Percentiles rank a stretch among this genome's conserved stretches.
Conservation (phyloP, 257 asterid genomes). For the Fraxinus cuspidata region DNA sequence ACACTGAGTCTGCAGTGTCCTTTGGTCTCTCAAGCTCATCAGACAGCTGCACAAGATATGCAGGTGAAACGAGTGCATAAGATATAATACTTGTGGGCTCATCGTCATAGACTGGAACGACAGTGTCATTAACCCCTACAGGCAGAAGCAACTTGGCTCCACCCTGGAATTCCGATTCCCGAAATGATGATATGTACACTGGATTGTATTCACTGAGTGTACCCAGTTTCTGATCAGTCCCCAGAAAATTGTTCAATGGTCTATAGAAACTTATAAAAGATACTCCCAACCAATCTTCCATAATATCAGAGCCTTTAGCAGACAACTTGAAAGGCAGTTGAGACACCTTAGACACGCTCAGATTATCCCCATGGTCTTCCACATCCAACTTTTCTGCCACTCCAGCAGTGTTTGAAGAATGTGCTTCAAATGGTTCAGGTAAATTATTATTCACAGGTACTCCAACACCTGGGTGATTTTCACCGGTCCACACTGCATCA, state of each 20-base stretch:
- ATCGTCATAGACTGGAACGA: slow-evolving; percentile 83
- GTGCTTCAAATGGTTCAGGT: slow-evolving; percentile 42
- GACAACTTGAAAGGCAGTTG: slow-evolving; percentile 42
- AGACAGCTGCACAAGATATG: slow-evolving; percentile 54
- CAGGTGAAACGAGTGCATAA: slow-evolving; percentile 66
- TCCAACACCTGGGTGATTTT: slow-evolving; percentile 45
- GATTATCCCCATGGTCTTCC: slow-evolving; percentile 56
- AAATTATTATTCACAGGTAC: slow-evolving; percentile 38
- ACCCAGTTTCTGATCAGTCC: slow-evolving; percentile 62
- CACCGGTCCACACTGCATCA: slow-evolving; percentile 95
- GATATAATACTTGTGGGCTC: slow-evolving; percentile 96
- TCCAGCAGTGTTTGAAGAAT: slow-evolving; percentile 40
- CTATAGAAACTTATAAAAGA: slow-evolving; percentile 71
- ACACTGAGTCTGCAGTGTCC: slow-evolving; percentile 47
- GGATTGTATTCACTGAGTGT: slow-evolving; percentile 60
- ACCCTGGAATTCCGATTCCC: slow-evolving; percentile 60
- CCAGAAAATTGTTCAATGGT: slow-evolving; percentile 56
- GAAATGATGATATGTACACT: slow-evolving; percentile 68
- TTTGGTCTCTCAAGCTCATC: slow-evolving; percentile 64
- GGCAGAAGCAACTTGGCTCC: slow-evolving; percentile 75
- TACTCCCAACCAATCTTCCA: slow-evolving; percentile 77
- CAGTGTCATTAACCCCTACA: slow-evolving; percentile 68
- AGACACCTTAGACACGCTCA: slow-evolving; percentile 34
- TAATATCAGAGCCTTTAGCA: slow-evolving; percentile 48
- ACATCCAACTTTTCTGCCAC: slow-evolving; percentile 44